These are phyloP conservation scores for Phylloporus scabripes DNA, from an alignment of 768 basidiomycete species.

Conservation along the genomic window DNA sequence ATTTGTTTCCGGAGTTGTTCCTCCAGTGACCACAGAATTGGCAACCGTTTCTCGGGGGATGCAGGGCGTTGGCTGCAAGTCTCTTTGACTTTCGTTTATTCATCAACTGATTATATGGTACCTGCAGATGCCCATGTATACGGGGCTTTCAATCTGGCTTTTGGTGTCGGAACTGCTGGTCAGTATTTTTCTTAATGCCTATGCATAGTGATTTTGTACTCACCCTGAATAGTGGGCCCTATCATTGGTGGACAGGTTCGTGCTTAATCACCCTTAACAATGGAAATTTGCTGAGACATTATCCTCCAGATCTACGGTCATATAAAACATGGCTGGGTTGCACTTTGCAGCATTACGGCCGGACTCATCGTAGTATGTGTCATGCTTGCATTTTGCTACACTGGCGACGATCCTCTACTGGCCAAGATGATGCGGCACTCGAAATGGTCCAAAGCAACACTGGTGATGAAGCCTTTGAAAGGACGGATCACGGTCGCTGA, in stretches of 20 bases:
- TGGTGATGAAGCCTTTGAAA: slow-evolving; percentile 10
- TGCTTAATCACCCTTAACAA: slow-evolving; percentile 1
- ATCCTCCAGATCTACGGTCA: slow-evolving; percentile 52
- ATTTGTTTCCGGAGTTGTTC: slow-evolving; percentile 52
- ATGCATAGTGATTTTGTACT: not conserved
- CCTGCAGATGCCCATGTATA: slow-evolving; percentile 65
- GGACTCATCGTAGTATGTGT: slow-evolving; percentile 38
- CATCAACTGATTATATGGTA: not conserved
- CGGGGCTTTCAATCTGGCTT: slow-evolving; percentile 68
- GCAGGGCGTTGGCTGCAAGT: slow-evolving; percentile 65
- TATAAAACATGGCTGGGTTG: slow-evolving; percentile 53
- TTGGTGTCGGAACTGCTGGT: slow-evolving; percentile 61
- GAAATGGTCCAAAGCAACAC: slow-evolving; percentile 7
- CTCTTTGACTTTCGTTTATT: not conserved
- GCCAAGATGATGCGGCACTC: slow-evolving; percentile 22
- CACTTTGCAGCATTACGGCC: slow-evolving; percentile 45
- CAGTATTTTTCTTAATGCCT: slow-evolving; percentile 18
- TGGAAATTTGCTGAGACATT: slow-evolving; percentile 1
- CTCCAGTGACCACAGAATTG: slow-evolving; percentile 63
- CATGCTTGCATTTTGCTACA: slow-evolving; percentile 39
- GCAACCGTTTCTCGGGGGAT: slow-evolving; percentile 52
- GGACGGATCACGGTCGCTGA: not conserved
- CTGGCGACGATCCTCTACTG: slow-evolving; percentile 44
- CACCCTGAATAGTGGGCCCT: slow-evolving; percentile 51
- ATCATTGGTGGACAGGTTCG: slow-evolving; percentile 61